phyloP scores from a whole-genome alignment of 2,329 filamentous ascomycete genomes.

The Aureobasidium sp. region DNA sequence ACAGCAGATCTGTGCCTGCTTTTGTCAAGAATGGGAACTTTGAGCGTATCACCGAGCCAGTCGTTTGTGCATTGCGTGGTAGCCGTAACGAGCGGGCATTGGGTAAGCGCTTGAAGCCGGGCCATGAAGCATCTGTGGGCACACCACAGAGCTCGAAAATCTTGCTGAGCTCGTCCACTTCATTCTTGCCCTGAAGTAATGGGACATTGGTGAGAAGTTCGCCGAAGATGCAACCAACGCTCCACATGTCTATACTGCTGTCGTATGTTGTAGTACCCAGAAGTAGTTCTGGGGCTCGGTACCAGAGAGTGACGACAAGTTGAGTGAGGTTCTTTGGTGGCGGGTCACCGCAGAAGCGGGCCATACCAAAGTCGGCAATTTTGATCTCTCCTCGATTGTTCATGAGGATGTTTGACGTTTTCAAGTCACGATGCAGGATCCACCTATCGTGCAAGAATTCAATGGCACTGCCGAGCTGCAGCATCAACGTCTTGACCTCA shows the following conservation, averaged over 20 bases:
- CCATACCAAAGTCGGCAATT: conserved; percentile 97
- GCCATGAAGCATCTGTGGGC: conserved; percentile 76
- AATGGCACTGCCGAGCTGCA: conserved; percentile 72
- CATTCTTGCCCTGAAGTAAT: conserved; percentile 78
- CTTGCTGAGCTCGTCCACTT: conserved; percentile 79
- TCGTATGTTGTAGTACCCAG: conserved; percentile 72
- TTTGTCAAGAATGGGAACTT: conserved; percentile 75
- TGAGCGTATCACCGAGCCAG: conserved; percentile 54
- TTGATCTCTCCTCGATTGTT: conserved; percentile 93
- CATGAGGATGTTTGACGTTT: conserved; percentile 88
- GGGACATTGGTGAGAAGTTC: conserved; percentile 80
- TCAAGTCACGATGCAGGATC: conserved; percentile 85
- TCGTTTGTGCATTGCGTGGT: conserved; percentile 35
- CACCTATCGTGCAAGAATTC: conserved; percentile 80
- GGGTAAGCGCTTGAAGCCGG: conserved; percentile 74
- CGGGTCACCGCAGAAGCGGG: conserved; percentile 76
- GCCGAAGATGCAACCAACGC: conserved; percentile 88
- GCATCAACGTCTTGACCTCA: conserved; percentile 82
- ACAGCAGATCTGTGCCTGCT: conserved; percentile 63
- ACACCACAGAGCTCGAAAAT: conserved; percentile 88
- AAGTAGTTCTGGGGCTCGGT: conserved; percentile 82
- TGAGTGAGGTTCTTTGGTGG: conserved; percentile 69
- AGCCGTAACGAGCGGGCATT: conserved; percentile 75
- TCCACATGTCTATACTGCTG: conserved; percentile 84
- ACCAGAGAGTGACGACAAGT: conserved; percentile 95